These are phyloP conservation scores for Carpinus viminea DNA, from an alignment of 306 rosid species.

Conservation along the genomic window DNA sequence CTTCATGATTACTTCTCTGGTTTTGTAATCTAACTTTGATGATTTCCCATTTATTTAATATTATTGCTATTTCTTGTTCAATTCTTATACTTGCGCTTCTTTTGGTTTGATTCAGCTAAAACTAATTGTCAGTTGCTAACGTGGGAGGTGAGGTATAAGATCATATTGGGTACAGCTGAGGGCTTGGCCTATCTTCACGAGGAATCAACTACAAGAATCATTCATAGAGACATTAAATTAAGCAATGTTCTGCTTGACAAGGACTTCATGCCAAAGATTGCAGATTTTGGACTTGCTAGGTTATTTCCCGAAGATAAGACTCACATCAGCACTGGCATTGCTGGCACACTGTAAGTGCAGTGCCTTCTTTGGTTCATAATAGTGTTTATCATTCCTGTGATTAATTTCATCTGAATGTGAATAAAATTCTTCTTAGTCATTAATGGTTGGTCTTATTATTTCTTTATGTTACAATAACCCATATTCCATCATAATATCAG, in stretches of 20 bases:
- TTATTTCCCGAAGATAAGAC: slow-evolving; percentile 48
- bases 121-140: slow-evolving; percentile 19
- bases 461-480: background rate
- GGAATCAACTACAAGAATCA: slow-evolving; percentile 56
- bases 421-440: too few relatives aligned
- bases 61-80: background rate
- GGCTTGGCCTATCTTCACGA: slow-evolving; percentile 70
- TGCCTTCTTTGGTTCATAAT: background rate
- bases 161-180: slow-evolving; percentile 55
- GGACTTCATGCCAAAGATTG: slow-evolving; percentile 59
- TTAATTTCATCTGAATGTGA: background rate
- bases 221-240: slow-evolving; percentile 67
- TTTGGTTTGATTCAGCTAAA: slow-evolving; percentile 18
- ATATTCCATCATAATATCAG: background rate
- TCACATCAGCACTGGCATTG: slow-evolving; percentile 47
- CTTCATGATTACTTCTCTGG: slow-evolving; percentile 57
- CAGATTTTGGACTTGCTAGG: slow-evolving; percentile 77
- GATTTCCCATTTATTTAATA: background rate
- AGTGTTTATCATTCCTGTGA: background rate
- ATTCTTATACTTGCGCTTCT: background rate
- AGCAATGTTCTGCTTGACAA: slow-evolving; percentile 61
- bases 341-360: slow-evolving; percentile 41
- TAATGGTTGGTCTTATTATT: too few relatives aligned
- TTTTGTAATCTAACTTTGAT: slow-evolving; percentile 32
- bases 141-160: slow-evolving; percentile 41